Conservation (phyloP, 345 rosid genomes). For the Gossypium raimondii region DNA sequence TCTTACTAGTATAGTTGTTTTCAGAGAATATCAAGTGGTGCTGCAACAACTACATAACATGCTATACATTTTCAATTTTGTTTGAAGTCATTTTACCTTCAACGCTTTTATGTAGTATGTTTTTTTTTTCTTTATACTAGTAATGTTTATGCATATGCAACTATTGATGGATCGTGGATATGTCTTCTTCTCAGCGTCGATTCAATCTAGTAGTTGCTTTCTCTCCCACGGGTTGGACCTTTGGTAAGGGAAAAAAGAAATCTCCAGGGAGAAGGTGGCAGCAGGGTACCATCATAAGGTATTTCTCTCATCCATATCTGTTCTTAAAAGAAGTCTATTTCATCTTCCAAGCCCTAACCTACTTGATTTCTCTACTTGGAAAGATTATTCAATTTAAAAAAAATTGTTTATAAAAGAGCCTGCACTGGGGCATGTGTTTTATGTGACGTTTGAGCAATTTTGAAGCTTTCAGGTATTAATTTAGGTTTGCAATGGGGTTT, state of each 20-base stretch:
- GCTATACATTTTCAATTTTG: not conserved
- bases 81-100: not conserved
- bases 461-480: not conserved
- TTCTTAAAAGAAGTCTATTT: not conserved
- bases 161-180: not conserved
- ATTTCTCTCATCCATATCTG: constrained; percentile 11
- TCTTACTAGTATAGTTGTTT: not conserved
- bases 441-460: not conserved
- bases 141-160: constrained; percentile 2
- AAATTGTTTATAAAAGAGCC: not conserved
- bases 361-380: too few species aligned
- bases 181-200: constrained; percentile 42
- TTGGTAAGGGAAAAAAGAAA: constrained; percentile 83
- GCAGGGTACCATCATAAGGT: constrained; percentile 96
- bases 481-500: not conserved
- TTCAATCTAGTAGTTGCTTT: constrained; percentile 83
- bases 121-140: not conserved
- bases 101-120: not conserved
- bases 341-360: not conserved
- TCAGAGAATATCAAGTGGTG: not conserved
- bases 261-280: constrained; percentile 83
- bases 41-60: not conserved
- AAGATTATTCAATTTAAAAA: too few species aligned
- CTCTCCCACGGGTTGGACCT: constrained; percentile 95
- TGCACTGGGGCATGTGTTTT: not conserved